Percentiles rank a stretch among this genome's conserved stretches.
These are phyloP conservation scores for Coniochaeta sp. DNA, from an alignment of 2,329 filamentous ascomycete species.

Conservation along the genomic window DNA sequence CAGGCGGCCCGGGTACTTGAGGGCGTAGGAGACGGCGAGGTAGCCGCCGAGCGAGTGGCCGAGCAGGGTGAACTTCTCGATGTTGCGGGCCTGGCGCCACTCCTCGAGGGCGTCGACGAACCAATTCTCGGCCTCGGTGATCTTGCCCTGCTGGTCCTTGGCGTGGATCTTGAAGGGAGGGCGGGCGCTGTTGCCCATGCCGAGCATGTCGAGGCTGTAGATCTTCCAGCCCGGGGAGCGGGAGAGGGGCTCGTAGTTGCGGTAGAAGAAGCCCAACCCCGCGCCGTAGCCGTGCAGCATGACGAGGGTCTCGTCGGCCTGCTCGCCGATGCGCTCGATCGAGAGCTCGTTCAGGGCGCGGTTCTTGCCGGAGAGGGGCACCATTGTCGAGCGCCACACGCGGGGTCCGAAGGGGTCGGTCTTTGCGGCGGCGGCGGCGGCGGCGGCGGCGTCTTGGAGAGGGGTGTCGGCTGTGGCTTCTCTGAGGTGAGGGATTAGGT, in stretches of 20 bases:
- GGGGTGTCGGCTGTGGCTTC: slow-evolving; percentile 50
- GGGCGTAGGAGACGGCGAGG: slow-evolving; percentile 86
- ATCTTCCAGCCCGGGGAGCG: slow-evolving; percentile 76
- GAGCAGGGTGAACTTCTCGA: slow-evolving; percentile 88
- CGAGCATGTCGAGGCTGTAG: slow-evolving; percentile 89
- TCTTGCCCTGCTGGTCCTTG: slow-evolving; percentile 75
- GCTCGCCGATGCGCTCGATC: slow-evolving; percentile 74
- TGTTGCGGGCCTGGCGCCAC: slow-evolving; percentile 81
- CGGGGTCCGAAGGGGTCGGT: slow-evolving; percentile 76
- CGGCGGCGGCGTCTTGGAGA: slow-evolving; percentile 31
- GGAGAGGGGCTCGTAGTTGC: slow-evolving; percentile 87
- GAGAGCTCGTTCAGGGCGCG: slow-evolving; percentile 89
- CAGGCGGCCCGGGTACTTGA: slow-evolving; percentile 90
- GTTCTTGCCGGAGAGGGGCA: slow-evolving; percentile 77
- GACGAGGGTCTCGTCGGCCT: slow-evolving; percentile 77
- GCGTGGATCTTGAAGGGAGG: slow-evolving; percentile 79
- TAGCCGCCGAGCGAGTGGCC: slow-evolving; percentile 94
- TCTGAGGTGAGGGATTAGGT: slow-evolving; percentile 75
- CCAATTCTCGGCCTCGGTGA: slow-evolving; percentile 86
- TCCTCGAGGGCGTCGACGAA: slow-evolving; percentile 95
- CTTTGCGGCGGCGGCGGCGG: slow-evolving; percentile 33
- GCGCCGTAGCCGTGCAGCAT: slow-evolving; percentile 97
- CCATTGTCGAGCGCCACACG: slow-evolving; percentile 79
- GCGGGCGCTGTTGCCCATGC: slow-evolving; percentile 84
- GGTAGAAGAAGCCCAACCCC: slow-evolving; percentile 95